Conservation (phyloP, 1,284 basidiomycete genomes). For the Mycosarcoma mackinlayi region DNA sequence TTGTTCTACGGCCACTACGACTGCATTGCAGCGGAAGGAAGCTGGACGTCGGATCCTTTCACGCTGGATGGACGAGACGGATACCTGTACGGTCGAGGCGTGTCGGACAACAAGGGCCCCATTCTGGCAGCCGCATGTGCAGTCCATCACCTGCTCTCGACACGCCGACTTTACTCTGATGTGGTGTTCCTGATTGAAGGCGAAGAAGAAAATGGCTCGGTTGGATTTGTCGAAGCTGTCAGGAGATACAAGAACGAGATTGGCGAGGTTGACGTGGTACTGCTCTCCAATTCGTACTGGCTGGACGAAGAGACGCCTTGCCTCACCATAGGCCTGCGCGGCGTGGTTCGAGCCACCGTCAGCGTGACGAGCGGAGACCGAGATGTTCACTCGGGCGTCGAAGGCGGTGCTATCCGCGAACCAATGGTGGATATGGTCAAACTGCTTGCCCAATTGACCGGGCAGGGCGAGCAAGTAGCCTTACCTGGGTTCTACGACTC, state of each 20-base stretch:
- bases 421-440: slow-evolving; percentile 92
- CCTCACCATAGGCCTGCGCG: slow-evolving; percentile 92
- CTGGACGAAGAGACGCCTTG: slow-evolving; percentile 93
- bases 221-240: slow-evolving; percentile 83
- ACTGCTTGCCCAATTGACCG: slow-evolving; percentile 79
- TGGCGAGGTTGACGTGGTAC: slow-evolving; percentile 58
- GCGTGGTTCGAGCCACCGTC: slow-evolving; percentile 85
- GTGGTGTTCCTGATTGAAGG: slow-evolving; percentile 92
- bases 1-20: slow-evolving; percentile 67
- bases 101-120: slow-evolving; percentile 84
- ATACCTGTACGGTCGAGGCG: slow-evolving; percentile 91
- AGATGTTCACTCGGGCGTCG: slow-evolving; percentile 89
- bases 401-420: slow-evolving; percentile 86
- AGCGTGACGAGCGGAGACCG: slow-evolving; percentile 74
- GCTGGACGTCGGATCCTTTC: slow-evolving; percentile 90
- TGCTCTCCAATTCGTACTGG: slow-evolving; percentile 87
- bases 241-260: slow-evolving; percentile 74
- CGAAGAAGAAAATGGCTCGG: slow-evolving; percentile 92
- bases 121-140: slow-evolving; percentile 91
- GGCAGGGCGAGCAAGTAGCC: slow-evolving; percentile 72
- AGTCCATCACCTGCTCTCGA: slow-evolving; percentile 80
- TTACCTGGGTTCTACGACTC: slow-evolving; percentile 84
- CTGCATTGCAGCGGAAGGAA: slow-evolving; percentile 55
- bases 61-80: slow-evolving; percentile 84
- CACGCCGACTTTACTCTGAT: slow-evolving; percentile 82